Evolutionary conservation across 2,329 filamentous ascomycete species (phyloP).

Genomic region (Penicillium decumbens): DNA sequence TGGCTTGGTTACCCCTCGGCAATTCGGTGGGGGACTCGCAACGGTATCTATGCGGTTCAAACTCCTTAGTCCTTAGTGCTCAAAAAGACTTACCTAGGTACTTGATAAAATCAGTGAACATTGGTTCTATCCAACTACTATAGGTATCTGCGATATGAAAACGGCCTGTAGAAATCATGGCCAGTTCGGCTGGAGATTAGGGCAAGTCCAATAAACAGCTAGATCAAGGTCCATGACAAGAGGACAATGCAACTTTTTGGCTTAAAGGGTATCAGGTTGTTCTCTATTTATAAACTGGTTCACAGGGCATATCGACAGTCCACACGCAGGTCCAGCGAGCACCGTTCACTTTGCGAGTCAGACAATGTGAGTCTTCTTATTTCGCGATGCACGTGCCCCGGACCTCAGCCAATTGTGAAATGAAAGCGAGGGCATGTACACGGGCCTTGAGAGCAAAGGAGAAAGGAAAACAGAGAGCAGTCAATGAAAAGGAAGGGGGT

Average conservation of each 20-base stretch:
- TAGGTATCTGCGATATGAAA: no score
- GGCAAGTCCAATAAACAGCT: no score
- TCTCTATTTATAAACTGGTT: background rate
- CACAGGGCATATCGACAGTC: background rate
- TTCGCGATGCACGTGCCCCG: background rate
- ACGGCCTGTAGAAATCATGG: no score
- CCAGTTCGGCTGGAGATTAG: no score
- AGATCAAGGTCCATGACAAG: no score
- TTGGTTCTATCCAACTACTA: no score
- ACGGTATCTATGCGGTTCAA: no score
- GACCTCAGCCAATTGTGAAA: background rate
- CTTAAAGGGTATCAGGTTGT: background rate
- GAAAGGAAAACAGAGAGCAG: conserved; percentile 1
- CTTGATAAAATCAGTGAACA: no score
- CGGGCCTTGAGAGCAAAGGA: background rate
- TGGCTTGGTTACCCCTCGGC: background rate
- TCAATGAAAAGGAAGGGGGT: conserved; percentile 6
- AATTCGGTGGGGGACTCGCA: no score
- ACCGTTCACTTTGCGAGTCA: background rate
- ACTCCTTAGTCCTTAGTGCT: no score
- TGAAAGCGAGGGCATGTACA: conserved; percentile 4
- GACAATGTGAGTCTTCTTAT: background rate
- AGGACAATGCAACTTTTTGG: background rate
- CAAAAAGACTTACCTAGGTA: no score
- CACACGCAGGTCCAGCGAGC: background rate